Conservation (phyloP, 805 yeast genomes). For the Wickerhamomyces alni region DNA sequence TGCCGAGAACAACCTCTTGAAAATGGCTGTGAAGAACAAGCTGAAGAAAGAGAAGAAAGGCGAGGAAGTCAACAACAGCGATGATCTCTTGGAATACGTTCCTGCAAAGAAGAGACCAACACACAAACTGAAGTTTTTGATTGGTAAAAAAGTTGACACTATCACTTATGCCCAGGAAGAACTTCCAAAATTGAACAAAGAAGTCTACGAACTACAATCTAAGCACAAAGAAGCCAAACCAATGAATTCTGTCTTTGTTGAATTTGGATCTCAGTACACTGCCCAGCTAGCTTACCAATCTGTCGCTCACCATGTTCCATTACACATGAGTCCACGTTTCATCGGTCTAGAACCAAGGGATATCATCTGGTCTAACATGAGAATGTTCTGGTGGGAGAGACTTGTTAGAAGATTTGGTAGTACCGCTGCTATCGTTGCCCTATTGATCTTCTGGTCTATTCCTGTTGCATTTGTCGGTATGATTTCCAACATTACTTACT, state of each 20-base stretch:
- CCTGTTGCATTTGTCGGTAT: conserved; percentile 79
- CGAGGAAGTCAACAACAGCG: conserved; percentile 33
- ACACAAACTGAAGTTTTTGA: conserved; percentile 33
- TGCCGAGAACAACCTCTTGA: conserved; percentile 54
- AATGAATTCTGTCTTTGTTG: conserved; percentile 77
- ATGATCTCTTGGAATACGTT: conserved; percentile 50
- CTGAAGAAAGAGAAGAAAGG: conserved; percentile 65
- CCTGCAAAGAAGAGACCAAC: conserved; percentile 67
- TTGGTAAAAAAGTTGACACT: conserved; percentile 61
- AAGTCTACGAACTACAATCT: conserved; percentile 50
- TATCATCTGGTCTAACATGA: conserved; percentile 65
- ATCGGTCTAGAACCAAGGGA: conserved; percentile 61
- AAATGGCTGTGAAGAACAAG: conserved; percentile 57
- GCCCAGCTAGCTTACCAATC: conserved; percentile 72
- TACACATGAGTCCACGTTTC: conserved; percentile 53
- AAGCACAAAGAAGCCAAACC: conserved; percentile 43
- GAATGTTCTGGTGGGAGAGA: conserved; percentile 79
- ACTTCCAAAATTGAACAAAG: conserved; percentile 50
- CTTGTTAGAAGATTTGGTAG: conserved; percentile 49
- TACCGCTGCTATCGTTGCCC: conserved; percentile 43
- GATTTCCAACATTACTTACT: conserved; percentile 58
- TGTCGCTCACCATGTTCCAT: conserved; percentile 57
- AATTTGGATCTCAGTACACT: conserved; percentile 67
- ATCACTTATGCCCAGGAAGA: conserved; percentile 50
- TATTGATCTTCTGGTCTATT: conserved; percentile 64